Percentiles rank a stretch among this genome's conserved stretches.
Conservation (phyloP, 768 basidiomycete genomes). For the Pleurotus platypus region DNA sequence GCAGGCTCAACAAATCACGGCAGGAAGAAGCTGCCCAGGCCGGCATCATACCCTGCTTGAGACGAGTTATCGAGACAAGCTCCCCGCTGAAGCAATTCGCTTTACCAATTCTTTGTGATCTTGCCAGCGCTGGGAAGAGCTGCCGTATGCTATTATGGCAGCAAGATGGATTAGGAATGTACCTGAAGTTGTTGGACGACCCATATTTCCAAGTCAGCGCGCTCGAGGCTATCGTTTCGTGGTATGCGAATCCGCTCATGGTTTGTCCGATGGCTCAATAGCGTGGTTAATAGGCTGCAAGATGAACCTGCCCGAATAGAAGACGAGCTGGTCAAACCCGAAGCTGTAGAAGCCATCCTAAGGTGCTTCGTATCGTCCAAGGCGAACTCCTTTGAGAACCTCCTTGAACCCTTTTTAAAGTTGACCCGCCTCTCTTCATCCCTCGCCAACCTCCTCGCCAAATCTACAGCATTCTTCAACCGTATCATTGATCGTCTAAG, state of each 20-base stretch:
- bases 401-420: conserved; percentile 91
- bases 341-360: conserved; percentile 64
- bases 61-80: conserved; percentile 81
- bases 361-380: conserved; percentile 82
- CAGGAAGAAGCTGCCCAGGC: conserved; percentile 98
- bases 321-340: conserved; percentile 72
- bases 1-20: conserved; percentile 87
- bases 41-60: conserved; percentile 89
- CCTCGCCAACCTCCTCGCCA: conserved; percentile 75
- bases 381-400: conserved; percentile 86
- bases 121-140: conserved; percentile 92
- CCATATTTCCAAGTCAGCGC: conserved; percentile 92
- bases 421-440: conserved; percentile 77
- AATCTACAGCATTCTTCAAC: conserved; percentile 77
- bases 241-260: conserved; percentile 43
- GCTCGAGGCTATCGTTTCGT: conserved; percentile 85
- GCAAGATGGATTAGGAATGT: conserved; percentile 83
- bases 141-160: conserved; percentile 91
- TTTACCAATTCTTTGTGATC: conserved; percentile 92
- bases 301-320: conserved; percentile 95
- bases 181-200: conserved; percentile 73
- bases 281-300: conserved; percentile 63
- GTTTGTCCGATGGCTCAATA: background rate
- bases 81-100: conserved; percentile 98
- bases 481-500: conserved; percentile 80